A percentile compares a stretch with the other conserved stretches of the same genome.
Evolutionary conservation across 305 asterid genomes (phyloP).

Genomic region (Coffea humblotiana): DNA sequence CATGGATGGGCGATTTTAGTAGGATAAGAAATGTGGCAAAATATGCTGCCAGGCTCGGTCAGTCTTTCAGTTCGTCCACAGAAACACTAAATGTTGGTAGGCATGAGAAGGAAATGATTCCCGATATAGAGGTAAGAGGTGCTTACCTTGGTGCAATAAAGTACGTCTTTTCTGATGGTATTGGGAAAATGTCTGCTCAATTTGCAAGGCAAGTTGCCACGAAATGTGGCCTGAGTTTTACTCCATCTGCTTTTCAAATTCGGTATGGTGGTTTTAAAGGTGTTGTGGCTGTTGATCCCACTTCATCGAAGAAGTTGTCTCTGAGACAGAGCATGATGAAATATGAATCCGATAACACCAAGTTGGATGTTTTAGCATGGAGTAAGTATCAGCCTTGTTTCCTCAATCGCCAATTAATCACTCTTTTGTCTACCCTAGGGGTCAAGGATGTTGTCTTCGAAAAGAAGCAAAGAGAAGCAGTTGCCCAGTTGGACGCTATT

Average conservation of each 20-base stretch:
- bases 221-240: conserved; percentile 51
- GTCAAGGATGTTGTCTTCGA: conserved; percentile 52
- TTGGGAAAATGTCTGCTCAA: conserved; percentile 70
- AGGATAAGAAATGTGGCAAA: conserved; percentile 78
- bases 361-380: conserved; percentile 73
- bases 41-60: conserved; percentile 96
- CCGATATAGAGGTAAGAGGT: conserved; percentile 36
- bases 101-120: conserved; percentile 51
- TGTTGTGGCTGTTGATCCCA: conserved; percentile 73
- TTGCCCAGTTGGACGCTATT: conserved; percentile 61
- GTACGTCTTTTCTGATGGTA: conserved; percentile 76
- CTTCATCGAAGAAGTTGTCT: conserved; percentile 50
- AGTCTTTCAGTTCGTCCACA: conserved; percentile 84
- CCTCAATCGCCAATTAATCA: conserved; percentile 73
- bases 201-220: conserved; percentile 64
- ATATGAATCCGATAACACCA: conserved; percentile 55
- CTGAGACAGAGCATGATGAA: conserved; percentile 82
- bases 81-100: conserved; percentile 63
- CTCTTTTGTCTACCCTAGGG: conserved; percentile 80
- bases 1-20: conserved; percentile 84
- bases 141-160: background rate
- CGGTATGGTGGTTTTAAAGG: conserved; percentile 90
- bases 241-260: conserved; percentile 85
- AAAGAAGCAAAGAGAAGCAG: conserved; percentile 65
- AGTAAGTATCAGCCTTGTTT: conserved; percentile 86